Conservation (phyloP, 257 asterid species). For the Solanum phureja region DNA sequence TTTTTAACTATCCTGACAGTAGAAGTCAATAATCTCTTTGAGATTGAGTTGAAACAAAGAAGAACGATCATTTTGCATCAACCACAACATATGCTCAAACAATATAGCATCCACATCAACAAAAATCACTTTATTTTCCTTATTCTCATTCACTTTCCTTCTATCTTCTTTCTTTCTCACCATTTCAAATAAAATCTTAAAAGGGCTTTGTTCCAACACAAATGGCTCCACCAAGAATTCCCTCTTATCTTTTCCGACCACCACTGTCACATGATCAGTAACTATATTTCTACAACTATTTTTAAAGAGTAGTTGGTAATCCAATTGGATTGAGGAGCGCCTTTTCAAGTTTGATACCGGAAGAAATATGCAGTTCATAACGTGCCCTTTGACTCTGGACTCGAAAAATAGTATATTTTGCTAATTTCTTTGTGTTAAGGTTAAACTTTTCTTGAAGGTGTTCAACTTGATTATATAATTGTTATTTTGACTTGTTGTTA, state of each 20-base stretch:
- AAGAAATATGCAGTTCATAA: neutral
- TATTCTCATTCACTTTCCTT: neutral
- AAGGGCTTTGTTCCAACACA: neutral
- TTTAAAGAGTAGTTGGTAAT: neutral
- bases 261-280: neutral
- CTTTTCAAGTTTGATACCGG: neutral
- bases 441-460: neutral
- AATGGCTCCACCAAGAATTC: neutral
- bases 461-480: neutral
- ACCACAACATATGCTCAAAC: constrained; percentile 38
- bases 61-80: constrained; percentile 32
- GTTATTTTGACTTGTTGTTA: neutral
- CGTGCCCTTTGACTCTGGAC: neutral
- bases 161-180: neutral
- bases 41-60: constrained; percentile 28
- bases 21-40: constrained; percentile 26
- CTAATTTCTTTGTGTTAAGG: neutral
- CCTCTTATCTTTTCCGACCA: neutral
- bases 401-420: neutral
- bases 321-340: neutral
- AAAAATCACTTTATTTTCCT: constrained; percentile 12
- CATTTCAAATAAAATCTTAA: neutral
- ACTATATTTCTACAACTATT: neutral
- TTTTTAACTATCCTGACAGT: constrained; percentile 15
- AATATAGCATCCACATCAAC: constrained; percentile 32